Evolutionary conservation across 768 basidiomycete genomes (phyloP), one percentile per base, ranked within the genome.

Genomic region (Kwoniella sp.): DNA sequence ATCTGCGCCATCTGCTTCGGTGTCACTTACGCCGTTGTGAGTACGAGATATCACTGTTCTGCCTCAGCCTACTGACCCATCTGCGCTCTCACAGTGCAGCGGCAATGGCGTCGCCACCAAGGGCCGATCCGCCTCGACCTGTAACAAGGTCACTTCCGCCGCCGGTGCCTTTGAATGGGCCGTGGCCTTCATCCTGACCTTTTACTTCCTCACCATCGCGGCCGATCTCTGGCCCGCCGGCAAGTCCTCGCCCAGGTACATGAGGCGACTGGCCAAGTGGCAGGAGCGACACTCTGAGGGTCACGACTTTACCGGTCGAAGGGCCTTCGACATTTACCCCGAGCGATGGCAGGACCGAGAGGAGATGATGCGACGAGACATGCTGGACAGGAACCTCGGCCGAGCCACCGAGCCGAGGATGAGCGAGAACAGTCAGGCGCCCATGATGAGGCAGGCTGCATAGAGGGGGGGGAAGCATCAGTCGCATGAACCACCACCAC

Each of bases 161-260:
- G 72, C 74, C 5, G 76, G 71, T 6, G 65, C 63, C 2, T 61
- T 74, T 39, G 76, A 77, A 61, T 75, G 75, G 71, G 49, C 67
- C 27, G 65, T 74, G 22, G 62, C 74, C 2, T 72, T 73, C 60
- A 57, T 67, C 46, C 55, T 74, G 7, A 52, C 54, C 46, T 70
- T 68, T 47, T 76, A 77, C 68, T 71, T 75, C 45, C 38, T 65
- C 28, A 75, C 75, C 8, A 64, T 77, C 49, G 62, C 64, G 32
- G 63, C 73, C 44, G 77, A 77, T 54, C 63, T 76, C 10, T 77
- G 74, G 73, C 75, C 76, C 12, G 69, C 75, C 7, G 72, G 72
- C 10, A 73, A 73, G 46, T 63, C 70, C 3, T 67, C 64, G 1
- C 64, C 63, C 10, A 57, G 72, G 36, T 73, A 73, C 62, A 70